These are phyloP conservation scores for Pyrenophora seminiperda DNA, from an alignment of 2,329 filamentous ascomycete genomes.

Conservation along the genomic window DNA sequence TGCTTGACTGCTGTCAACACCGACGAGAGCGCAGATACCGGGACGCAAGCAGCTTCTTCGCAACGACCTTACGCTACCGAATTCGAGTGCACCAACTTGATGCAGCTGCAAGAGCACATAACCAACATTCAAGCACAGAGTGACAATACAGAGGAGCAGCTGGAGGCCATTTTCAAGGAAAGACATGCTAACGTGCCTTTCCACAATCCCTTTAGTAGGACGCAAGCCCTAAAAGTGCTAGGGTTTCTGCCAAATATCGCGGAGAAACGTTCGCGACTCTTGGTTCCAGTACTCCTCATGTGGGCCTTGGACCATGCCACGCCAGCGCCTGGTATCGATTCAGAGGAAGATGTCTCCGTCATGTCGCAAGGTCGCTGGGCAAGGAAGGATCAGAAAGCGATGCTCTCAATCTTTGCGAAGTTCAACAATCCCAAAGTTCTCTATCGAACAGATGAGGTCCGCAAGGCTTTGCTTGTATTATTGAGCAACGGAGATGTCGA, in stretches of 20 bases:
- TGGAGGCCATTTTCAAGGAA: slow-evolving; percentile 68
- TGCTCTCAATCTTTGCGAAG: slow-evolving; percentile 79
- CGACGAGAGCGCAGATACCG: slow-evolving; percentile 11
- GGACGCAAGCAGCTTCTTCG: slow-evolving; percentile 12
- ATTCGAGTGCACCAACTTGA: slow-evolving; percentile 83
- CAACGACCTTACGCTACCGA: slow-evolving; percentile 61
- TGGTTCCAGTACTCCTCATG: slow-evolving; percentile 83
- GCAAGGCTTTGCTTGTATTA: slow-evolving; percentile 73
- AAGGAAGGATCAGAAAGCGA: slow-evolving; percentile 79
- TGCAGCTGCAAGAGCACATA: slow-evolving; percentile 51
- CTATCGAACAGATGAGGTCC: slow-evolving; percentile 77
- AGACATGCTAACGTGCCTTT: slow-evolving; percentile 62
- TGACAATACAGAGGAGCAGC: slow-evolving; percentile 52
- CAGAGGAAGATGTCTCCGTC: slow-evolving; percentile 14
- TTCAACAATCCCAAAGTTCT: slow-evolving; percentile 87
- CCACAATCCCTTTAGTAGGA: slow-evolving; percentile 64
- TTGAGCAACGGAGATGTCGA: slow-evolving; percentile 88
- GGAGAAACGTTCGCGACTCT: slow-evolving; percentile 80
- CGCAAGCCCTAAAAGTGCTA: slow-evolving; percentile 80
- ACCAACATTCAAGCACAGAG: slow-evolving; percentile 19
- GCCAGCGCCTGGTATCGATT: slow-evolving; percentile 1
- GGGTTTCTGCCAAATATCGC: slow-evolving; percentile 74
- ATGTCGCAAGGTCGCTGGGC: slow-evolving; percentile 60
- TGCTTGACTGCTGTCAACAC: slow-evolving; percentile 63
- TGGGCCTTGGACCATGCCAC: slow-evolving; percentile 62